A percentile compares a stretch with the other conserved stretches of the same genome.
phyloP scores from a whole-genome alignment of 495 filamentous ascomycete species.

The Hypoxylon perforatum region DNA sequence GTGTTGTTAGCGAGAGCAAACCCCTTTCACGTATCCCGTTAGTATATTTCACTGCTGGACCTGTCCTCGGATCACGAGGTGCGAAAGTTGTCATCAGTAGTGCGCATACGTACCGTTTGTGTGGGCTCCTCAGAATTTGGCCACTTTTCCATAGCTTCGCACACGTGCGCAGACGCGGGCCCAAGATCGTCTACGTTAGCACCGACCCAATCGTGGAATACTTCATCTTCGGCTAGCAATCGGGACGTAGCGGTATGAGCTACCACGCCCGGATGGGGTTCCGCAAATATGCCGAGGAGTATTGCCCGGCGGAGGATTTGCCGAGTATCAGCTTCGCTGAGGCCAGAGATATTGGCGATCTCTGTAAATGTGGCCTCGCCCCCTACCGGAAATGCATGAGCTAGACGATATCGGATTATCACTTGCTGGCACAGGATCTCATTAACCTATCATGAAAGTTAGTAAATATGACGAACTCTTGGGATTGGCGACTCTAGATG shows the following conservation, averaged over 20 bases:
- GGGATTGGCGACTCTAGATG: neutral
- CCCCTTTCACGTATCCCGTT: no score
- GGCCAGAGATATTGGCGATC: constrained; percentile 14
- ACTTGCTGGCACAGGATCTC: neutral
- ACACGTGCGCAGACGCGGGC: constrained; percentile 39
- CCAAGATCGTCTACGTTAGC: constrained; percentile 52
- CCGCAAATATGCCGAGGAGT: constrained; percentile 27
- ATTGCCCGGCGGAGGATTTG: constrained; percentile 58
- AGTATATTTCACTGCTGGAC: no score
- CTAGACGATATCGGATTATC: neutral
- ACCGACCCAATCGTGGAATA: constrained; percentile 48
- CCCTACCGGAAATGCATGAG: neutral
- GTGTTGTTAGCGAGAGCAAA: constrained; percentile 47
- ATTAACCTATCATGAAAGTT: neutral
- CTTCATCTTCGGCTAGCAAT: constrained; percentile 17
- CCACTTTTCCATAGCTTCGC: constrained; percentile 25
- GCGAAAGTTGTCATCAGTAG: no score
- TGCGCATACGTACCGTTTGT: no score
- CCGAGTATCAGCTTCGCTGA: constrained; percentile 45
- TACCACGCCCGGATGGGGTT: neutral
- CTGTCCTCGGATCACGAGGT: no score
- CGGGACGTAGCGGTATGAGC: neutral
- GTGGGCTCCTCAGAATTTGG: constrained; percentile 40
- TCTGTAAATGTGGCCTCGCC: neutral
- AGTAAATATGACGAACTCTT: neutral